Base-by-base conservation (phyloP, 148 eudicot species). In the Silene conica region DNA sequence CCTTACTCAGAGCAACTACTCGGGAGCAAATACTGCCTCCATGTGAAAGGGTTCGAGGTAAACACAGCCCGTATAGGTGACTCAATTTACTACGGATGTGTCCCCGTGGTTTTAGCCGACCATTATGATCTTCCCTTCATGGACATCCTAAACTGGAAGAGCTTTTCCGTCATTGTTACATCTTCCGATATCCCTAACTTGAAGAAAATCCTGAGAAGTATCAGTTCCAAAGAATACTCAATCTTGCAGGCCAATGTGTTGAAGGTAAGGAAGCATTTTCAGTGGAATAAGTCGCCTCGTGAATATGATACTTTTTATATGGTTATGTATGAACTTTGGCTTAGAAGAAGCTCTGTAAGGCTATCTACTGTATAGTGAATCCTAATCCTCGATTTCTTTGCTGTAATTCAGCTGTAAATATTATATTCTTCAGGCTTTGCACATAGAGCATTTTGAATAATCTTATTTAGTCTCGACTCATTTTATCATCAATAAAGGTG, bases 1-100 rank as follows among this genome's bases (percentile, higher is more conserved):
- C 92, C 98, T 0, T 94, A 94, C 74, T 77, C 88, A 0, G 87
- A 83, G 56, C 86, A 90, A n/a, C 88, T 91, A 7, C 82, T 91
- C 0, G 54, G 82, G 8, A 95, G 96, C 82, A 92, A 88, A 75
- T 95, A 78, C 76, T 92, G 98, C 83, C 82, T 95, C 28, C 98
- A 92, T 65, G 90, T 86, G n/a, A 95, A 92, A 72, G 98, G 98
- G 13, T 95, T 77, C 68, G 98, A 95, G 79, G 97, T 95, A 13
- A 95, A 95, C 82, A 90, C 97, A 0, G 96, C 98, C 6, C 90
- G 97, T 6, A 73, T 92, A 1, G 98, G 90, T 0, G 98, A 95
- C 21, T 86, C 98, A 3, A n/a, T 95, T 13, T 95, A 78, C 80
- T 87, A 92, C 25, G 97, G 97, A 11, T 95, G 98, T 52, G 92